Evolutionary conservation across 140 eudicot genomes (phyloP), one percentile per base, ranked within the genome.

Genomic region (Ambrosia hybrid): DNA sequence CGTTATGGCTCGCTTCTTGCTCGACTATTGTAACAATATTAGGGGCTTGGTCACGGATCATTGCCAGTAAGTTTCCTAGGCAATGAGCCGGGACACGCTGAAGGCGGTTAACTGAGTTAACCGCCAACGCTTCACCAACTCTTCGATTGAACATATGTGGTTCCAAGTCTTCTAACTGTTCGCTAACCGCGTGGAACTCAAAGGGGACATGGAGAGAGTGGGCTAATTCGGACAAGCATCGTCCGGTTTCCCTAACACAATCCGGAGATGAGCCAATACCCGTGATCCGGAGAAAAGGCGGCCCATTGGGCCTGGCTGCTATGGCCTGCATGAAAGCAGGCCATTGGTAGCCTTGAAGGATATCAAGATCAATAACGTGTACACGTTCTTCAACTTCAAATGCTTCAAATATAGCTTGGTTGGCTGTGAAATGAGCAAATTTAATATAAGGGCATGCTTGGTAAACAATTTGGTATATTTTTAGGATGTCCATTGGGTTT

Each of bases 321-420:
- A 89, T 73, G 66, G 96, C 96, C 43, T 89, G 96, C 87, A 89
- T 86, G 84, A 89, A 89, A 37, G 93, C 96, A 13, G 96, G 96
- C 96, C 96, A 89, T 10, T 89, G 96, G 73, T 89, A 89, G 3
- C 96, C 96, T 73, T 89, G 96, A 61, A 89, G 91, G 79, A 89
- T 86, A 52, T 89, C 96, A 37, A 89, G 87, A 71, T 89, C 96
- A 17, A 89, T 89, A 15, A 89, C 85, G 37, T 89, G 96, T 9
- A 89, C 93, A 7, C 96, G 90, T 51, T 86, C 96, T 52, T 89
- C 96, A 2, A 84, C 77, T 71, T 89, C 96, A 30, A 89, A 86
- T 2, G 96, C 93, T 77, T 89, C 96, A 16, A 86, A 89, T 37
- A 89, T 89, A 21, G 96, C 93, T 81, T 89, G 96, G 62, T 89